These are phyloP conservation scores for Claviceps cyperi DNA, from an alignment of 2,329 filamentous ascomycete species.

Conservation along the genomic window DNA sequence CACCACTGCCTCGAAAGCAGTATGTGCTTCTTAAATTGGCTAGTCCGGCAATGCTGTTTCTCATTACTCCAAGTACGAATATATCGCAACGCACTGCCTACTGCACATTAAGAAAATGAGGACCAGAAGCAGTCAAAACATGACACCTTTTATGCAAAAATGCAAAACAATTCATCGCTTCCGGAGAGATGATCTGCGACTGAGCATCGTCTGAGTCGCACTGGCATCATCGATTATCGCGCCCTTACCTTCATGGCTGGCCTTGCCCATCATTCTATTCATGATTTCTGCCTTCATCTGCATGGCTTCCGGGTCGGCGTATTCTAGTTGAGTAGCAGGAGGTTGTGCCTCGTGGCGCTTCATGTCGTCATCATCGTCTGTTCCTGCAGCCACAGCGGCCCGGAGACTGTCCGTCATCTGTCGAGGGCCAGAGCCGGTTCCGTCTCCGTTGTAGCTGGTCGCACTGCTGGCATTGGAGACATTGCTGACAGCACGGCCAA, in stretches of 20 bases:
- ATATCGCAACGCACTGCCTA: too few species aligned
- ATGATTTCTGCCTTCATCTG: constrained; percentile 28
- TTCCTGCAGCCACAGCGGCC: constrained; percentile 5
- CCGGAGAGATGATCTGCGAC: background rate
- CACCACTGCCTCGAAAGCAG: too few species aligned
- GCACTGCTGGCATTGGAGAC: constrained; percentile 34
- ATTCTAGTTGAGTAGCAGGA: constrained; percentile 38
- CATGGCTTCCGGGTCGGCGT: constrained; percentile 35
- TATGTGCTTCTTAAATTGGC: too few species aligned
- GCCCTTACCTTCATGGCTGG: background rate
- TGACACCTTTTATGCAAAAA: background rate
- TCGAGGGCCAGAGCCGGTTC: constrained; percentile 10
- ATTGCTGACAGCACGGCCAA: constrained; percentile 45
- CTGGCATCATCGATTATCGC: background rate
- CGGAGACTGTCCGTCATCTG: constrained; percentile 3
- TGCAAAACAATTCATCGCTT: constrained; percentile 1
- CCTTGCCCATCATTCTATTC: constrained; percentile 25
- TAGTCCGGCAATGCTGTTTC: too few species aligned
- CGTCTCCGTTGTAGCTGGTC: constrained; percentile 21
- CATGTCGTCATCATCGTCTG: constrained; percentile 9
- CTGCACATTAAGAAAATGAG: background rate
- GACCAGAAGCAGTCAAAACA: background rate
- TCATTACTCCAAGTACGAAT: too few species aligned
- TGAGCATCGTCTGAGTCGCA: background rate
- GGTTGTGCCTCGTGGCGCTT: constrained; percentile 18